Evolutionary conservation across 805 yeast species (phyloP), one percentile per base, ranked within the genome.

Genomic region (Candida patagonica): DNA sequence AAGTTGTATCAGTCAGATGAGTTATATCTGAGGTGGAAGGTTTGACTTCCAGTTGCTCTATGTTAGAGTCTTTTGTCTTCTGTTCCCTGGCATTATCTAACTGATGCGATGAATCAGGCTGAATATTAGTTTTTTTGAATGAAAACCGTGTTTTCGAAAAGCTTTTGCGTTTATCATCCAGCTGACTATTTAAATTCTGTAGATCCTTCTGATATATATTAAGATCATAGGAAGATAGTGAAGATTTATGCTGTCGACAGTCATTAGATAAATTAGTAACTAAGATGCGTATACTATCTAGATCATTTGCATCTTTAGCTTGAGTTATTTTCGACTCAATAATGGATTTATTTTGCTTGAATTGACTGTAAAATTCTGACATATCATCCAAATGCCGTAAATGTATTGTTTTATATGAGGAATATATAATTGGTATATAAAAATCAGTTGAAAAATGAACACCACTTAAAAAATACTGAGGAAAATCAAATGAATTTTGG

Each of bases 161-260:
- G 32, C 17, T 34, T 6, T n/a, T 31, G 17, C 24, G 12, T 23
- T 30, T 41, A 9, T 19, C 20, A 9, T 37, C 27, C 10, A 36
- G 20, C 12, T 13, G 12, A 9, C 37, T 41, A 3, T 41, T 26
- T 19, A 47, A 35, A 6, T 21, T 30, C 5, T 33, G 42, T 16
- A 49, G 32, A 24, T 44, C 42, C 5, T 40, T 34, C 2, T 37
- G 23, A 27, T 50, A 50, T 4, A 27, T 13, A 41, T 50, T 37
- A 12, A 42, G 46, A 31, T 50, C 54, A 30, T 49, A 42, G 10
- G 26, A 30, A 1, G 53, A 46, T 7, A 47, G 44, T 6, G 13
- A 16, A 17, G 39, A 30, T 12, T 43, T 45, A 3, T 34, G 35
- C 10, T 30, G 35, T 22, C 47, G 37, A 33, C 51, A 47, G n/a